A percentile compares a stretch with the other conserved stretches of the same genome.
phyloP scores from a whole-genome alignment of 371 early-diverging fungal genomes.

The Mortierella sp. region DNA sequence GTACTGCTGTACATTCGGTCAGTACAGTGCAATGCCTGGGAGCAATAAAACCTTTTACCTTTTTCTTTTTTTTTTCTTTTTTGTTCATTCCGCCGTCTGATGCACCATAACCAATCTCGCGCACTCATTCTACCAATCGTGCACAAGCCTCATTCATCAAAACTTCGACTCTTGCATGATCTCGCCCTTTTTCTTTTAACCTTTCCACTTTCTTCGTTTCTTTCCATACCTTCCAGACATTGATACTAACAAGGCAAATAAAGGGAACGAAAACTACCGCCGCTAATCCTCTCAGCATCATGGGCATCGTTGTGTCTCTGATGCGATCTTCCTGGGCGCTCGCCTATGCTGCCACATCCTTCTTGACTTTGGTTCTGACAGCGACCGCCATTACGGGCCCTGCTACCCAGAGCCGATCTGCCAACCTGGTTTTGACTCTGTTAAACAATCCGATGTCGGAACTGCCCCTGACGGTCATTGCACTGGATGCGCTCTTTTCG shows the following conservation, averaged over 20 bases:
- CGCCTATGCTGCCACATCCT: conserved; percentile 23
- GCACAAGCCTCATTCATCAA: no score
- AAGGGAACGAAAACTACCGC: background rate
- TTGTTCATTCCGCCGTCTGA: no score
- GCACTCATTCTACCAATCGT: no score
- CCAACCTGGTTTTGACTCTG: conserved; percentile 25
- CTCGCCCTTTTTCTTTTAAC: no score
- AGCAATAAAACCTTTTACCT: no score
- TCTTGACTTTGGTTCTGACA: conserved; percentile 15
- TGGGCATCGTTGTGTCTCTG: conserved; percentile 21
- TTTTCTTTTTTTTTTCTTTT: no score
- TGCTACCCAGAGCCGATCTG: conserved; percentile 15
- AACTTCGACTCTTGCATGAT: no score
- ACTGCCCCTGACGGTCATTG: conserved; percentile 25
- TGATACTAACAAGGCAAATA: background rate
- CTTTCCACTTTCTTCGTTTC: background rate
- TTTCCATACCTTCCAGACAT: no score
- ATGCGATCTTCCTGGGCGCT: conserved; percentile 27
- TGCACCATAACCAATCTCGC: no score
- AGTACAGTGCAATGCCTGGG: no score
- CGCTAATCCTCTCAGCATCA: background rate
- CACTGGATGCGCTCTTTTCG: conserved; percentile 15
- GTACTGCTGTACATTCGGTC: no score
- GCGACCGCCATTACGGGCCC: conserved; percentile 21
- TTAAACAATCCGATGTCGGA: conserved; percentile 32